Conservation (phyloP, 2,329 filamentous ascomycete species). For the Colletotrichum coccodes region DNA sequence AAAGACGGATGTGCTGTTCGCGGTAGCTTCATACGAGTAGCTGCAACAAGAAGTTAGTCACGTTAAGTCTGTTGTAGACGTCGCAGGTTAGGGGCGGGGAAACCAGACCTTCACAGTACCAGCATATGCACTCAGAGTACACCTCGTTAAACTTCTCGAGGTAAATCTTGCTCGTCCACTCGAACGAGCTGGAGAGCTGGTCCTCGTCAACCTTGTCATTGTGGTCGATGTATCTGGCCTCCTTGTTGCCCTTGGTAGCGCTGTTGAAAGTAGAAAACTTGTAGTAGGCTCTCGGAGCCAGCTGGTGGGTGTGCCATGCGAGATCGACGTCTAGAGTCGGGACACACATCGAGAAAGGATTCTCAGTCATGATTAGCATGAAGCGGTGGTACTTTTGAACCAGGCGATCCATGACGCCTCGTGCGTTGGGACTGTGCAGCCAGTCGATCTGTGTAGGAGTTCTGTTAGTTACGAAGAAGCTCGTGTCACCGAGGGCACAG, state of each 20-base stretch:
- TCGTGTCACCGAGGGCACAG: not conserved
- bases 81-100: not conserved
- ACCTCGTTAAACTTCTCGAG: constrained; percentile 71
- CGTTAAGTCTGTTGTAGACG: no score
- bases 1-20: constrained; percentile 55
- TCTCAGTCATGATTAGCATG: constrained; percentile 63
- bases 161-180: constrained; percentile 78
- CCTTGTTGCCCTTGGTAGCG: constrained; percentile 37
- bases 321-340: constrained; percentile 81
- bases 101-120: constrained; percentile 77
- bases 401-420: constrained; percentile 71
- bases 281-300: constrained; percentile 73
- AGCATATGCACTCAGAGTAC: constrained; percentile 83
- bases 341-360: constrained; percentile 63
- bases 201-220: constrained; percentile 84
- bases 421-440: constrained; percentile 76
- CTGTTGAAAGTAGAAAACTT: constrained; percentile 55
- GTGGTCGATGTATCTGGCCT: constrained; percentile 76
- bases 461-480: not conserved
- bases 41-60: constrained; percentile 23
- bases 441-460: constrained; percentile 67
- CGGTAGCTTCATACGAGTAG: constrained; percentile 67
- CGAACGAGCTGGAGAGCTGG: constrained; percentile 72
- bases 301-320: constrained; percentile 85
- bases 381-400: constrained; percentile 74